These are phyloP conservation scores for Sarocladium brachiariae DNA, from an alignment of 2,329 filamentous ascomycete genomes.

Conservation along the genomic window DNA sequence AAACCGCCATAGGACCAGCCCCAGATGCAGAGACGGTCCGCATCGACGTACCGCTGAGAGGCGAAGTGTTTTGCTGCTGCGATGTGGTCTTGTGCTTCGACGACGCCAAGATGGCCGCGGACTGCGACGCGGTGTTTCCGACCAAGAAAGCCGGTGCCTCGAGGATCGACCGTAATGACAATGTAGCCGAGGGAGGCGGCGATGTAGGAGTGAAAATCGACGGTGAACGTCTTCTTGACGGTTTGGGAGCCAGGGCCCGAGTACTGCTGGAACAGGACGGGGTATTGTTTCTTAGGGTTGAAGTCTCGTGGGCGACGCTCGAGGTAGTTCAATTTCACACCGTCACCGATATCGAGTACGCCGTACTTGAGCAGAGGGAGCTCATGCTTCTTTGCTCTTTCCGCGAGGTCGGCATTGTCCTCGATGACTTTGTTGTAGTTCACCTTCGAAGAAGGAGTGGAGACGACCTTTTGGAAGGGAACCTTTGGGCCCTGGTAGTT, in stretches of 20 bases:
- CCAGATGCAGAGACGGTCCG: slow-evolving; percentile 83
- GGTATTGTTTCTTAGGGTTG: slow-evolving; percentile 74
- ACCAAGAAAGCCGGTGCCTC: slow-evolving; percentile 86
- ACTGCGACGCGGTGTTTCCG: slow-evolving; percentile 76
- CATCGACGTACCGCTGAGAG: slow-evolving; percentile 74
- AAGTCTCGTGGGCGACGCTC: slow-evolving; percentile 91
- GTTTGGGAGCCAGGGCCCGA: slow-evolving; percentile 89
- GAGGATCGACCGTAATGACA: slow-evolving; percentile 88
- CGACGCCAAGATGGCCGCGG: slow-evolving; percentile 75
- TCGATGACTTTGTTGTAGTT: slow-evolving; percentile 67
- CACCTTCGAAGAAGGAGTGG: slow-evolving; percentile 60
- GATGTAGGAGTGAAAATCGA: slow-evolving; percentile 88
- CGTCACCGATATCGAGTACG: slow-evolving; percentile 73
- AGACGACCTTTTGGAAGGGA: slow-evolving; percentile 86
- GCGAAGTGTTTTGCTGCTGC: slow-evolving; percentile 81
- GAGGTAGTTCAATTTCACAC: slow-evolving; percentile 62
- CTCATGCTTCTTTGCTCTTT: slow-evolving; percentile 67
- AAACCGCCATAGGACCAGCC: slow-evolving; percentile 98
- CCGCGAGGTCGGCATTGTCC: slow-evolving; percentile 64
- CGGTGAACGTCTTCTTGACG: slow-evolving; percentile 70
- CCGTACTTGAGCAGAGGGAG: slow-evolving; percentile 78
- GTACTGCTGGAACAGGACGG: slow-evolving; percentile 92
- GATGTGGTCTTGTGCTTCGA: slow-evolving; percentile 87
- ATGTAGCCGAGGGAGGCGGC: slow-evolving; percentile 83
- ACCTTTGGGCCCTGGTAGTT: slow-evolving; percentile 78